phyloP scores from a whole-genome alignment of 192 early-diverging fungal genomes.

The Geranomyces variabilis region DNA sequence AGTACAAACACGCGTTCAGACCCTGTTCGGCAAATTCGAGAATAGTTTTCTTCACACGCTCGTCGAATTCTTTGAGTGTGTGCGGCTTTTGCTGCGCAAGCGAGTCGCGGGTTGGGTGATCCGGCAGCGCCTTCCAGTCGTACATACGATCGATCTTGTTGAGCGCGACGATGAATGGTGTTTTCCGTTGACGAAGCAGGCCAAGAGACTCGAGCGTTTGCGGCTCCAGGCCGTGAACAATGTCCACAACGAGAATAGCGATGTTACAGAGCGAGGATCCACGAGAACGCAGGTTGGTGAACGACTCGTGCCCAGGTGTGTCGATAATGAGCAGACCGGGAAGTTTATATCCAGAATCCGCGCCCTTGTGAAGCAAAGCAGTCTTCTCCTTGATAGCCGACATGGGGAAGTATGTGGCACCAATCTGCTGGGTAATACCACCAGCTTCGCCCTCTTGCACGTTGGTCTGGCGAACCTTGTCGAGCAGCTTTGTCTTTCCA shows the following conservation, averaged over 20 bases:
- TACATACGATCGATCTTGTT: slow-evolving; percentile 99
- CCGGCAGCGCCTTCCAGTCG: slow-evolving; percentile 84
- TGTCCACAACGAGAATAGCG: slow-evolving; percentile 98
- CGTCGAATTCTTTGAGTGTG: slow-evolving; percentile 85
- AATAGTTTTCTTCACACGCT: slow-evolving; percentile 75
- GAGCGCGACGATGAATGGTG: slow-evolving; percentile 97
- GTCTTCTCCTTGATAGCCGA: slow-evolving; percentile 94
- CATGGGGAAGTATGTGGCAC: slow-evolving; percentile 98
- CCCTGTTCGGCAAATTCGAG: slow-evolving; percentile 95
- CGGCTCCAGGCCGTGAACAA: slow-evolving; percentile 98
- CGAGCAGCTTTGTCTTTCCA: slow-evolving; percentile 91
- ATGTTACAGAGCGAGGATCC: slow-evolving; percentile 99
- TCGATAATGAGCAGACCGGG: slow-evolving; percentile 96
- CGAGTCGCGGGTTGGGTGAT: slow-evolving; percentile 80
- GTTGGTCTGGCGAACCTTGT: slow-evolving; percentile 99
- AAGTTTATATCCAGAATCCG: slow-evolving; percentile 70
- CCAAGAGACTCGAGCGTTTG: slow-evolving; percentile 96
- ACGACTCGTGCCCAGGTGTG: slow-evolving; percentile 99
- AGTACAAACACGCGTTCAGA: slow-evolving; percentile 89
- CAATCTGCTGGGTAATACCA: slow-evolving; percentile 99
- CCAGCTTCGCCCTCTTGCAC: slow-evolving; percentile 99
- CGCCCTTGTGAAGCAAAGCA: slow-evolving; percentile 66
- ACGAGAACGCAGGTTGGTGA: slow-evolving; percentile 92
- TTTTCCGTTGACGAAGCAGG: slow-evolving; percentile 88
- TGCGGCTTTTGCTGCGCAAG: slow-evolving; percentile 71